These are phyloP conservation scores for Ambrosiella xylebori DNA, from an alignment of 2,329 filamentous ascomycete species.

Conservation along the genomic window DNA sequence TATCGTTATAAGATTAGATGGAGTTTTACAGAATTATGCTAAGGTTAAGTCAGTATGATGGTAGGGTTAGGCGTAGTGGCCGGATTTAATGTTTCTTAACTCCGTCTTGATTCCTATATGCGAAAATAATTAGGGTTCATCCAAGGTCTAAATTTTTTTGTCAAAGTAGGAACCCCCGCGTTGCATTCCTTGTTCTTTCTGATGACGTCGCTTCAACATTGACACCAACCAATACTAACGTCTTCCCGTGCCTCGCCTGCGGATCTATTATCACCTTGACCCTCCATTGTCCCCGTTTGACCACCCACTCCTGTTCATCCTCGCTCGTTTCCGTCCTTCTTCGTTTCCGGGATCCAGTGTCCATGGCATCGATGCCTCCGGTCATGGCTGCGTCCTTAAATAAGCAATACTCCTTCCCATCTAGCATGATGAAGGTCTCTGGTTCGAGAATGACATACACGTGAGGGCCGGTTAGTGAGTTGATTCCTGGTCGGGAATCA, in stretches of 20 bases:
- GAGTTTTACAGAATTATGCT: no score
- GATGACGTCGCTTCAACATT: constrained; percentile 56
- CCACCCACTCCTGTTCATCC: constrained; percentile 35
- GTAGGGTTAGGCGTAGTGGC: neutral
- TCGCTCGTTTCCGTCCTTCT: constrained; percentile 6
- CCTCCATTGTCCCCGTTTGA: constrained; percentile 55
- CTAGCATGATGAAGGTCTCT: constrained; percentile 40
- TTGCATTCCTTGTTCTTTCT: constrained; percentile 48
- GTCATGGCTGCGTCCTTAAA: constrained; percentile 16
- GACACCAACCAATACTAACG: constrained; percentile 62
- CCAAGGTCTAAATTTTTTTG: neutral
- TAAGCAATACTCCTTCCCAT: constrained; percentile 32
- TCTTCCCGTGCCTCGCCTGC: constrained; percentile 26
- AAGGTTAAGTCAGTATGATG: no score
- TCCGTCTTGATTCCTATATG: neutral
- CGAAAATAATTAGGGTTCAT: neutral
- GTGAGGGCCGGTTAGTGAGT: constrained; percentile 47
- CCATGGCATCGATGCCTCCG: constrained; percentile 17
- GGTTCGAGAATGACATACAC: constrained; percentile 47
- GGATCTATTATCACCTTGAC: constrained; percentile 40
- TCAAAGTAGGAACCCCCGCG: constrained; percentile 40
- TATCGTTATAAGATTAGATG: no score
- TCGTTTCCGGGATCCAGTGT: constrained; percentile 11
- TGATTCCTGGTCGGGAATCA: constrained; percentile 23
- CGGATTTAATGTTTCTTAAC: neutral